Base-by-base conservation (phyloP, 2,329 filamentous ascomycete species). In the Beauveria sp. region DNA sequence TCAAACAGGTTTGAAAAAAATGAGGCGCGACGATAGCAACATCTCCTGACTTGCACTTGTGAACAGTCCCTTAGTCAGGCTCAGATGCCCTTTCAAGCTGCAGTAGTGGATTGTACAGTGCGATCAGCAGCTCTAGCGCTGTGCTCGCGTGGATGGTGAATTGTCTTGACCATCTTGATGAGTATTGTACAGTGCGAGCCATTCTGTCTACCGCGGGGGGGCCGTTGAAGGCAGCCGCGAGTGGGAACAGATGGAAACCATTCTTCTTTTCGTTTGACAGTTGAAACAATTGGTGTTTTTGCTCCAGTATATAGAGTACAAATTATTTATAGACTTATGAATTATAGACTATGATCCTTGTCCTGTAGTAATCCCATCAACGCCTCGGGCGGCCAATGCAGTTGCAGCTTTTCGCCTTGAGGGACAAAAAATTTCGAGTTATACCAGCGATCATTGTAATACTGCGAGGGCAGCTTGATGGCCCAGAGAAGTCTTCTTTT, bases 21-120 rank as follows among this genome's bases (percentile, higher is more conserved):
- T 20, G 7, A 22, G 38, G 47, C 57, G 38, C 24, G 47, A 51
- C 28, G 9, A 51, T 16, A 58, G 12, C 16, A 12, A 16, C 38
- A 24, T 45, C 57, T 59, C 57, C 57, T 45, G 34, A 30, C 47
- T 52, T 47, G 28, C 30, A 42, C 34, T 22, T 46, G 26, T 18
- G 22, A 50, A 50, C 26, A 59, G 20, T 30, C 6, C 4, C 18
- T 30, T 45, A 49, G 47, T 52, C 38, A 40, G 38, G 47, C 47
- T 47, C 30, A 38, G 46, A 50, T 8, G 55, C 57, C 46, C 57
- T 59, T 38, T 5, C 34, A 16, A 38, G 34, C 34, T 59, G 57
- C 47, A 59, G 26, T 34, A 51, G 57, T 51, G 47, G 57, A 50
- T 43, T 38, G 47, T 59, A 59, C 57, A 59, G 57, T 59, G 57